These are phyloP conservation scores for Oryza nivara DNA, from an alignment of 176 grass and related monocot species.

Conservation along the genomic window DNA sequence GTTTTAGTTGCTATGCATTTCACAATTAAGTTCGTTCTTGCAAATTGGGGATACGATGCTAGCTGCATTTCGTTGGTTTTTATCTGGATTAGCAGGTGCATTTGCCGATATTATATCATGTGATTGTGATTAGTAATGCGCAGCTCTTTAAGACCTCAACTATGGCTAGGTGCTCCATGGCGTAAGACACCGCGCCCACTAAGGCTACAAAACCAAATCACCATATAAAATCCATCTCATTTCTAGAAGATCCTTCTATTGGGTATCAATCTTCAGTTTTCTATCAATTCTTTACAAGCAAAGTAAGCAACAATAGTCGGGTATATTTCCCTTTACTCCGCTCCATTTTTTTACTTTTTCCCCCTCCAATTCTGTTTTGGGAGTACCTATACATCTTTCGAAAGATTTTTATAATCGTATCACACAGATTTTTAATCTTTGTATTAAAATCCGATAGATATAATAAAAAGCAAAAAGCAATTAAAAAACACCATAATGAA, in stretches of 20 bases:
- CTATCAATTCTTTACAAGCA: background rate
- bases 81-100: background rate
- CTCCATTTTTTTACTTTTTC: background rate
- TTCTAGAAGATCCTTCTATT: background rate
- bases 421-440: too few species aligned
- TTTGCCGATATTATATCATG: background rate
- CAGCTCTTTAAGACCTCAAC: background rate
- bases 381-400: too few species aligned
- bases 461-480: too few species aligned
- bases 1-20: background rate
- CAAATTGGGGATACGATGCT: background rate
- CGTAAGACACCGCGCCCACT: slow-evolving; percentile 16
- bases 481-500: too few species aligned
- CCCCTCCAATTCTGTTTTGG: background rate
- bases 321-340: background rate
- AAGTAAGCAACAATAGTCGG: background rate
- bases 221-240: background rate
- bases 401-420: too few species aligned
- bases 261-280: background rate
- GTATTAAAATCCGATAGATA: too few species aligned
- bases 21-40: background rate
- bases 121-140: background rate
- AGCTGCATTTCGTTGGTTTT: slow-evolving; percentile 5
- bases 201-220: slow-evolving; percentile 20
- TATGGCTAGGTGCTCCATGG: slow-evolving; percentile 34